Evolutionary conservation across 257 asterid genomes (phyloP).

Genomic region (Salvia splendens): DNA sequence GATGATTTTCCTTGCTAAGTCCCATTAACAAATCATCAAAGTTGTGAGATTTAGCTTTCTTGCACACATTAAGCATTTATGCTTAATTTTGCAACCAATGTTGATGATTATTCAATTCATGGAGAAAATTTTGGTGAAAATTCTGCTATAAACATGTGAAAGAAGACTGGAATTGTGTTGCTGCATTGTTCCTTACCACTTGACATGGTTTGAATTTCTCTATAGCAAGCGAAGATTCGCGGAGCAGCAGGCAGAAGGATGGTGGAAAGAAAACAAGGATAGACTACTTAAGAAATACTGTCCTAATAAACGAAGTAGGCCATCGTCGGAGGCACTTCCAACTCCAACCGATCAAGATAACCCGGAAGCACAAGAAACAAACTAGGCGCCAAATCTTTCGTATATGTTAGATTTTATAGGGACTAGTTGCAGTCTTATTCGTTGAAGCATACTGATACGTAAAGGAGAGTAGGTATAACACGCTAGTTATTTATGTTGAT

Average conservation of each 20-base stretch:
- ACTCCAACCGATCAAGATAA: constrained; percentile 27
- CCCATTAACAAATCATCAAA: background rate
- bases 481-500: too few species aligned
- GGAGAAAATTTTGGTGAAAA: background rate
- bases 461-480: too few species aligned
- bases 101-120: background rate
- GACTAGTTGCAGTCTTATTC: too few species aligned
- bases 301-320: constrained; percentile 40
- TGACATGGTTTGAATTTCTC: background rate
- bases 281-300: constrained; percentile 58
- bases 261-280: constrained; percentile 90
- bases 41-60: background rate
- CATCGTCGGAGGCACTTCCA: constrained; percentile 48
- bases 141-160: background rate
- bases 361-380: constrained; percentile 42
- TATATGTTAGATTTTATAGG: background rate
- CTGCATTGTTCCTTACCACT: too few species aligned
- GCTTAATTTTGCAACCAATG: background rate
- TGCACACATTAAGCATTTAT: background rate
- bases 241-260: constrained; percentile 81
- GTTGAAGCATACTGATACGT: too few species aligned
- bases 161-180: background rate
- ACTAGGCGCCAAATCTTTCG: constrained; percentile 35
- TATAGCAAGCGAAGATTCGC: constrained; percentile 74
- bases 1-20: background rate